Conservation (phyloP, 495 filamentous ascomycete genomes). For the Xylaria castorea region DNA sequence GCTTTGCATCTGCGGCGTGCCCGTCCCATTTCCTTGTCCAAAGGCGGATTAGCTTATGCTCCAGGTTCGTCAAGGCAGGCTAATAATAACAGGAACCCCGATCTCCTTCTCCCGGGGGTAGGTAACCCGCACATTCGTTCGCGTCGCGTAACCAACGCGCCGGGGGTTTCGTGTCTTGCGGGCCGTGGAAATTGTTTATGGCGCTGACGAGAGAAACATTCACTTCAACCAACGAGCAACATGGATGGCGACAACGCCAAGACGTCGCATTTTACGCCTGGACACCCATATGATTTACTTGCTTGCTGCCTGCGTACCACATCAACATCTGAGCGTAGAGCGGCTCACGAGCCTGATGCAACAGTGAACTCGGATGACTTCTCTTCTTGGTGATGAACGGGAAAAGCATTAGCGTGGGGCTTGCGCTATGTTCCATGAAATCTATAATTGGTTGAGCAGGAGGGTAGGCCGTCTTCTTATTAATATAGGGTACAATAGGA, state of each 20-base stretch:
- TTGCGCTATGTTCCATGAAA: background rate
- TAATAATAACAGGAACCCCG: constrained; percentile 15
- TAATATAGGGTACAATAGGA: constrained; percentile 11
- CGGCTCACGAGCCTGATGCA: constrained; percentile 16
- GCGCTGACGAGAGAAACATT: constrained; percentile 12
- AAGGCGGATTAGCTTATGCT: background rate
- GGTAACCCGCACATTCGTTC: constrained; percentile 6
- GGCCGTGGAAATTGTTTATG: background rate
- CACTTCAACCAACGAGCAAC: constrained; percentile 1
- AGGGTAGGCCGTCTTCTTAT: background rate
- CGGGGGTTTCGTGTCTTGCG: constrained; percentile 23
- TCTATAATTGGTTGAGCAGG: constrained; percentile 6
- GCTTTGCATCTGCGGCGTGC: constrained; percentile 3
- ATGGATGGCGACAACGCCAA: constrained; percentile 4
- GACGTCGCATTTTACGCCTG: constrained; percentile 9
- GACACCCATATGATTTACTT: background rate
- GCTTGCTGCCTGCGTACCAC: background rate
- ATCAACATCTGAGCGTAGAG: constrained; percentile 14
- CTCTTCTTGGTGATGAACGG: background rate
- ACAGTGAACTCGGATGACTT: constrained; percentile 9
- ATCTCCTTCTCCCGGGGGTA: background rate
- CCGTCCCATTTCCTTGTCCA: constrained; percentile 5
- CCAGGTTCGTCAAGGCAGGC: constrained; percentile 13
- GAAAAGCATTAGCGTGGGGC: background rate
- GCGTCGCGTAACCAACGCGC: constrained; percentile 24